These are phyloP conservation scores for Fusarium nematophilum DNA, from an alignment of 2,329 filamentous ascomycete species.

Conservation along the genomic window DNA sequence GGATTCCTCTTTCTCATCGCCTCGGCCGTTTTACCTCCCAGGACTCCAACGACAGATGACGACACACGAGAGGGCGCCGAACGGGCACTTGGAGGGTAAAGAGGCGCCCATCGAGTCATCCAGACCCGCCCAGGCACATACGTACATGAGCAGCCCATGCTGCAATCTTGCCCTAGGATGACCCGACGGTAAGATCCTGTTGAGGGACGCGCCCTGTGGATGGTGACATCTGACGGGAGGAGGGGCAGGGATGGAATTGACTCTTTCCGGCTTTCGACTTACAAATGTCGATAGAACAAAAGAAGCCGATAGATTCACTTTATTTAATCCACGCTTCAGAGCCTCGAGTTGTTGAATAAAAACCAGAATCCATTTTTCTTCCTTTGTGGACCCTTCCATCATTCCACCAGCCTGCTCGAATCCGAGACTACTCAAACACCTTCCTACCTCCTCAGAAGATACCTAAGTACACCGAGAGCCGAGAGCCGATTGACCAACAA, in stretches of 20 bases:
- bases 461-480: conserved; percentile 36
- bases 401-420: no score
- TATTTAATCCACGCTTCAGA: conserved; percentile 18
- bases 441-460: no score
- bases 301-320: conserved; percentile 12
- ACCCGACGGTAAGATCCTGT: conserved; percentile 4
- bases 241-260: conserved; percentile 6
- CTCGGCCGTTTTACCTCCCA: conserved; percentile 17
- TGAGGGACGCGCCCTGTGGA: conserved; percentile 3
- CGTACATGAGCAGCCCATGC: background rate
- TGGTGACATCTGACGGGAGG: conserved; percentile 1
- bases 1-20: background rate
- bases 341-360: conserved; percentile 20
- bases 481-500: conserved; percentile 37
- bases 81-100: no score
- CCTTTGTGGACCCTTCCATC: conserved; percentile 21
- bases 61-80: no score
- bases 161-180: background rate
- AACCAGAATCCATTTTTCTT: conserved; percentile 22
- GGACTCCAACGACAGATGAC: conserved; percentile 21
- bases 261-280: conserved; percentile 12
- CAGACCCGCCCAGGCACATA: conserved; percentile 7
- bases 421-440: no score
- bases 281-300: conserved; percentile 27
- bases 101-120: conserved; percentile 25